Evolutionary conservation across 202 grass and related monocot species (phyloP), one percentile per base, ranked within the genome.

Genomic region (Saccharum hybrid): DNA sequence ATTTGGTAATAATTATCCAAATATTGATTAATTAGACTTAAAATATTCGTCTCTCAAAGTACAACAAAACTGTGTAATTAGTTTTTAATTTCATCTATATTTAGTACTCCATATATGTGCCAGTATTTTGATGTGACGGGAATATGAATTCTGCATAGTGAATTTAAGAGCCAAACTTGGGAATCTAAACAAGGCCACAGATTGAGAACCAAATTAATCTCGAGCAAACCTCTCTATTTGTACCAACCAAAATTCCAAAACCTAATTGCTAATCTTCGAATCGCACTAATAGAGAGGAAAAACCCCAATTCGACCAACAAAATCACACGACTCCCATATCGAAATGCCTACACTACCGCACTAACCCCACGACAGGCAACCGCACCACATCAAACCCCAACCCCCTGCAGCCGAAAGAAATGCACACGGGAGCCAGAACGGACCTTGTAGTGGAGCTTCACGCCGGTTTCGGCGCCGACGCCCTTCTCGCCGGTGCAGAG

Each of bases 401-500:
- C 19, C 61, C 15, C 5, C 46, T 6, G 22, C 34, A 83, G 72
- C 73, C 30, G 6, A 40, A 76, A 19, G 33, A 63, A 42, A 33
- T 56, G 40, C 63, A n/a, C 18, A 28, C 10, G 74, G 42, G 7
- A 10, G 8, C 28, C 42, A 39, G 39, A 33, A 11, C 7, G 61
- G 33, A 95, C 96, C 93, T 95, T 95, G 87, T 91, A 94, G 82
- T 97, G 90, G 14, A 97, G 94, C 46, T 79, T 82, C 12, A 75
- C 82, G 33, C 88, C 92, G 67, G 86, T 94, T 63, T 46, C 83
- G 33, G 79, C 75, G 37, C 63, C 85, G 48, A 94, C 76, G 74
- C 90, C 92, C 84, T 91, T 94, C 90, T 97, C 90, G 48, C 94
- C 94, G 67, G 92, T 94, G 84, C 94, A 97, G 75, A 97, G 94